Percentiles rank a stretch among this genome's conserved stretches.
These are phyloP conservation scores for Trichoderma atrobrunneum DNA, from an alignment of 2,329 filamentous ascomycete species.

Conservation along the genomic window DNA sequence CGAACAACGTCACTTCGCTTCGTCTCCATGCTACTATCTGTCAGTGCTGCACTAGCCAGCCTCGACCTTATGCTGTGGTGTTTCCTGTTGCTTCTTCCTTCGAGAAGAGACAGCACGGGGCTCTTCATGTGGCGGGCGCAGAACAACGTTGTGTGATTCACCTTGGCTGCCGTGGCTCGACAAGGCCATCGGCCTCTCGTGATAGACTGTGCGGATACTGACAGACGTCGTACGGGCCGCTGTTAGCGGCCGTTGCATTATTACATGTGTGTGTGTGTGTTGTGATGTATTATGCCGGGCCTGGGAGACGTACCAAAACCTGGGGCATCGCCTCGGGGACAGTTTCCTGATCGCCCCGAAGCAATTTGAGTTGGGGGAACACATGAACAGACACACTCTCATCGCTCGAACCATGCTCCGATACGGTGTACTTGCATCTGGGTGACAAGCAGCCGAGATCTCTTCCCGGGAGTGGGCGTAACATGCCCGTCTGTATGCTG, in stretches of 20 bases:
- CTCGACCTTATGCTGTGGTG: not conserved
- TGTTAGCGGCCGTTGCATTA: not conserved
- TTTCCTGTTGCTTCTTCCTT: not conserved
- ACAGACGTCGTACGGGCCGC: not conserved
- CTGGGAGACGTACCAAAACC: not conserved
- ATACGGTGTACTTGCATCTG: not conserved
- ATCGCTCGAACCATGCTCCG: not conserved
- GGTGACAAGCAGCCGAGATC: not conserved
- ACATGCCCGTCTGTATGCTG: not conserved
- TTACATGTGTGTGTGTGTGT: not conserved
- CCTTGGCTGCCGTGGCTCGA: not conserved
- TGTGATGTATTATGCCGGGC: not conserved
- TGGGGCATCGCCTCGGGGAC: not conserved
- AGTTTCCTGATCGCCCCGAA: conserved; percentile 3
- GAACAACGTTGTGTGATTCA: not conserved
- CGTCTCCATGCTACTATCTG: not conserved
- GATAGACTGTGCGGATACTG: not conserved
- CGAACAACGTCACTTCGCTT: conserved; percentile 1
- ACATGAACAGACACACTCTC: not conserved
- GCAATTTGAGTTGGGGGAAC: not conserved
- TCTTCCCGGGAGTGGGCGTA: not conserved
- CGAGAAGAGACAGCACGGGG: not conserved
- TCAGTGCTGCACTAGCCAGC: not conserved
- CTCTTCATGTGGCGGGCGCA: not conserved
- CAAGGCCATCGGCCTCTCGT: not conserved